Conservation (phyloP, 2,329 filamentous ascomycete genomes). For the Colletotrichum agaves region DNA sequence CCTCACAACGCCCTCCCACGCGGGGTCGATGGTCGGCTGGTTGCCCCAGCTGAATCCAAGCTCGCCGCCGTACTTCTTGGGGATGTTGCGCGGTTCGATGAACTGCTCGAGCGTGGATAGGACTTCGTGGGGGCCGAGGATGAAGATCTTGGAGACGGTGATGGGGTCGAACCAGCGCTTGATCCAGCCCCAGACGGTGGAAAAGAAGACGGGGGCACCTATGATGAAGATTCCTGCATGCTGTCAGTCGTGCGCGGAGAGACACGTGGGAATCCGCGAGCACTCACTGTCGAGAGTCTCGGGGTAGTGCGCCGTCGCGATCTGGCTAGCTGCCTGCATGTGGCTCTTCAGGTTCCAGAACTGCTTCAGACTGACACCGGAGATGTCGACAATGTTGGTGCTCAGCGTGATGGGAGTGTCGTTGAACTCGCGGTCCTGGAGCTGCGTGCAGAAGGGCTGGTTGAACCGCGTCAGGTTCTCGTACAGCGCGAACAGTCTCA, state of each 20-base stretch:
- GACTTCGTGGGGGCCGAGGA: constrained; percentile 79
- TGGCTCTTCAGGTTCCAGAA: constrained; percentile 96
- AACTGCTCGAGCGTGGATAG: constrained; percentile 81
- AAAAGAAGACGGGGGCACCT: constrained; percentile 90
- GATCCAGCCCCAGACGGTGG: constrained; percentile 93
- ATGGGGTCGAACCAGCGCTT: constrained; percentile 96
- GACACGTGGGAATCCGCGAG: background rate
- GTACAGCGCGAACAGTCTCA: constrained; percentile 91
- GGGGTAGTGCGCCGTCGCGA: constrained; percentile 94
- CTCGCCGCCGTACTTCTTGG: constrained; percentile 88
- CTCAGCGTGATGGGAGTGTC: constrained; percentile 91
- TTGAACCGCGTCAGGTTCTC: constrained; percentile 91
- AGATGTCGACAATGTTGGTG: constrained; percentile 95
- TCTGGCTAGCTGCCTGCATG: constrained; percentile 90
- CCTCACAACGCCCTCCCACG: constrained; percentile 58
- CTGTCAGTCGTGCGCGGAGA: constrained; percentile 37
- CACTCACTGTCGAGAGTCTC: constrained; percentile 90
- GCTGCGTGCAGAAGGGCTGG: constrained; percentile 83
- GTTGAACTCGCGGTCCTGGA: constrained; percentile 76
- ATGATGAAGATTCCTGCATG: constrained; percentile 71
- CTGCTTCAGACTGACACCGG: constrained; percentile 86
- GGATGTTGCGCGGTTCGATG: constrained; percentile 85
- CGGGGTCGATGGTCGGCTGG: constrained; percentile 76
- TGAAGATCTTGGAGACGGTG: constrained; percentile 96
- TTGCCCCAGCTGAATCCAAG: constrained; percentile 86